These are phyloP conservation scores for Acacia concinna DNA, from an alignment of 331 rosid species.

Conservation along the genomic window DNA sequence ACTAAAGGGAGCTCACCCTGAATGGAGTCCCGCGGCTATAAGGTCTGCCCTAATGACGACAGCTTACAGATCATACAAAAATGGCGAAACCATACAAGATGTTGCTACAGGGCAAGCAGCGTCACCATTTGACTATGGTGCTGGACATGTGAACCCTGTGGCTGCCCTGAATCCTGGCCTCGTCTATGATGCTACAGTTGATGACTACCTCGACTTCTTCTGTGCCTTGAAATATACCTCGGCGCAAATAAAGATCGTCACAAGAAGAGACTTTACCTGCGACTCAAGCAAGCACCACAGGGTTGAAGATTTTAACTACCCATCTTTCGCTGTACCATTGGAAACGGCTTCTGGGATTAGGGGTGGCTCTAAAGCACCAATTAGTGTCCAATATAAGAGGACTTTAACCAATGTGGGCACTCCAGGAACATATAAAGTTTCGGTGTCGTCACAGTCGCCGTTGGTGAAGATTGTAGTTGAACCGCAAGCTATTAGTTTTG, in stretches of 20 bases:
- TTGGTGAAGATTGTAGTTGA: slow-evolving; percentile 66
- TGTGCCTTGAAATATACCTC: slow-evolving; percentile 71
- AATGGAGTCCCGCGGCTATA: slow-evolving; percentile 89
- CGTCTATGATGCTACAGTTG: slow-evolving; percentile 57
- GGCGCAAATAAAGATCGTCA: slow-evolving; percentile 43
- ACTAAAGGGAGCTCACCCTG: slow-evolving; percentile 63
- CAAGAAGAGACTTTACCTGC: slow-evolving; percentile 53
- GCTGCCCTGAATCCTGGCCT: slow-evolving; percentile 95
- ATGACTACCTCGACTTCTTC: slow-evolving; percentile 68
- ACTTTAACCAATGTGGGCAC: slow-evolving; percentile 75
- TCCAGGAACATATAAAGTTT: slow-evolving; percentile 58
- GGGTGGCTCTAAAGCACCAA: slow-evolving; percentile 47
- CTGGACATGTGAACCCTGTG: slow-evolving; percentile 77
- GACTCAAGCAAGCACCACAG: slow-evolving; percentile 48
- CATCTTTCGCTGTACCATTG: slow-evolving; percentile 77
- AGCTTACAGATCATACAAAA: slow-evolving; percentile 53
- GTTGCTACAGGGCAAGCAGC: slow-evolving; percentile 56
- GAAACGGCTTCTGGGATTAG: slow-evolving; percentile 65
- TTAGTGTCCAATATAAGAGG: slow-evolving; percentile 54
- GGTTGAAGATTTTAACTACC: slow-evolving; percentile 74
- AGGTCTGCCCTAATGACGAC: slow-evolving; percentile 95
- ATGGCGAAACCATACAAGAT: slow-evolving; percentile 54
- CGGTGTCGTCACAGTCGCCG: slow-evolving; percentile 38
- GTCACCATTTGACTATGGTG: slow-evolving; percentile 77
- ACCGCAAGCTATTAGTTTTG: slow-evolving; percentile 63